These are phyloP conservation scores for Mrakia blollopis DNA, from an alignment of 768 basidiomycete genomes.

Conservation along the genomic window DNA sequence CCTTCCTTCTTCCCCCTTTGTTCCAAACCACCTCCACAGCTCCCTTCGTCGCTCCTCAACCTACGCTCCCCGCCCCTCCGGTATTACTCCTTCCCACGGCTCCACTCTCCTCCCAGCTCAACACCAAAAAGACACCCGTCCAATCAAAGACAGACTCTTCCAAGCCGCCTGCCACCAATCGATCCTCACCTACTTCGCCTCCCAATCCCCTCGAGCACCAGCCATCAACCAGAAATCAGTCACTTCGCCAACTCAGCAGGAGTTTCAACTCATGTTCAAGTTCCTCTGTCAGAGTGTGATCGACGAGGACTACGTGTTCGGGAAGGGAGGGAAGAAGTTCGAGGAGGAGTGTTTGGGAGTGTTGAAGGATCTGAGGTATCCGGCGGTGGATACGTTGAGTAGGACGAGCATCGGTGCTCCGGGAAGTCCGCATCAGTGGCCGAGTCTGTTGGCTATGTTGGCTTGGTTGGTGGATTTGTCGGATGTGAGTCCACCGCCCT, in stretches of 20 bases:
- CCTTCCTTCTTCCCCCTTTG: conserved; percentile 47
- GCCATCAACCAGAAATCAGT: conserved; percentile 63
- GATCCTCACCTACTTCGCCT: conserved; percentile 60
- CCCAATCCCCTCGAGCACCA: conserved; percentile 36
- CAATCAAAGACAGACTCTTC: conserved; percentile 68
- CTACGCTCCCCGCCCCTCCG: conserved; percentile 29
- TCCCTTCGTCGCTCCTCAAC: conserved; percentile 24
- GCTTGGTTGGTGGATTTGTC: conserved; percentile 88
- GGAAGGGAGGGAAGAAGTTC: conserved; percentile 52
- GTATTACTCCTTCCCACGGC: conserved; percentile 49
- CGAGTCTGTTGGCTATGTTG: conserved; percentile 73
- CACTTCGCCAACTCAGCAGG: conserved; percentile 73
- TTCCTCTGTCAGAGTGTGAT: conserved; percentile 60
- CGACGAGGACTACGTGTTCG: conserved; percentile 63
- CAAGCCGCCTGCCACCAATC: conserved; percentile 65
- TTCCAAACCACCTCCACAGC: conserved; percentile 30
- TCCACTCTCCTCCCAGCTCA: conserved; percentile 16
- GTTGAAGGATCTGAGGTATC: conserved; percentile 73
- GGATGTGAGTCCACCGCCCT: conserved; percentile 52
- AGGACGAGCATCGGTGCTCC: conserved; percentile 82
- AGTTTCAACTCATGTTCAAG: conserved; percentile 79
- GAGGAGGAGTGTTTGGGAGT: conserved; percentile 80
- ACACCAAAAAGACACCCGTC: conserved; percentile 60
- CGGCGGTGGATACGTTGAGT: conserved; percentile 70
- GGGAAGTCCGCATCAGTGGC: conserved; percentile 90